A percentile compares a stretch with the other conserved stretches of the same genome.
phyloP scores from a whole-genome alignment of 257 asterid species.

The Henckelia pumila region DNA sequence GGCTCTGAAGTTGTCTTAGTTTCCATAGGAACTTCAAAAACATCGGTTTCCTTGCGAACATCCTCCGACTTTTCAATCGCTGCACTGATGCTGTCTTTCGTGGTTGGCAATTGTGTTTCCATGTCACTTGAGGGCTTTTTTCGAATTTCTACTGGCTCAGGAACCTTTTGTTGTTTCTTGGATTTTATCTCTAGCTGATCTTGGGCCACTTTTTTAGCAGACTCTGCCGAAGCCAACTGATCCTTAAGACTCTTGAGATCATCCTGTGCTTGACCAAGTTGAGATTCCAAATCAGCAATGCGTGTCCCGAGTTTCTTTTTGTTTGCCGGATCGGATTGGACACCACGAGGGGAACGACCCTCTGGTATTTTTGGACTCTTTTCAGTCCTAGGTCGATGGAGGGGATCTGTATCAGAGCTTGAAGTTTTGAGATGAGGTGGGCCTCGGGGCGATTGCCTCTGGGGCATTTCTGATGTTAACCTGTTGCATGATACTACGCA shows the following conservation, averaged over 20 bases:
- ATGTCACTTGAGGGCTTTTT: slow-evolving; percentile 32
- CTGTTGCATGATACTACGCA: slow-evolving; percentile 27
- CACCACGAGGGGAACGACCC: slow-evolving; percentile 54
- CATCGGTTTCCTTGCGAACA: slow-evolving; percentile 57
- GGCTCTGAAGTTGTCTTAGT: slow-evolving; percentile 32
- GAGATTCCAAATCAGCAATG: slow-evolving; percentile 84
- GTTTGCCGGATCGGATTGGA: slow-evolving; percentile 45
- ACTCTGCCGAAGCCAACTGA: slow-evolving; percentile 68
- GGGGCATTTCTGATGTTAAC: slow-evolving; percentile 59
- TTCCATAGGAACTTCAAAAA: slow-evolving; percentile 62
- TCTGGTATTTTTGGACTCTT: slow-evolving; percentile 57
- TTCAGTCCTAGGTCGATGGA: slow-evolving; percentile 47
- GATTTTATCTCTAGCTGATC: slow-evolving; percentile 58
- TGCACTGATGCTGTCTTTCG: slow-evolving; percentile 18
- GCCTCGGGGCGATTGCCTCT: slow-evolving; percentile 66
- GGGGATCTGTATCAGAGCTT: slow-evolving; percentile 61
- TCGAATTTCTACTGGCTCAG: slow-evolving; percentile 25
- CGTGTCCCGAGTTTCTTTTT: slow-evolving; percentile 82
- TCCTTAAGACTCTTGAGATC: slow-evolving; percentile 72
- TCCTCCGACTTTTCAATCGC: slow-evolving; percentile 38
- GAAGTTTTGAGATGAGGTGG: slow-evolving; percentile 56
- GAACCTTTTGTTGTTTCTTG: slow-evolving; percentile 38
- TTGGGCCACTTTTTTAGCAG: slow-evolving; percentile 64
- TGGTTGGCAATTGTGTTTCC: slow-evolving; percentile 28
- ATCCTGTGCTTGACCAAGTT: slow-evolving; percentile 81